Evolutionary conservation across 1,139 yeast species (phyloP).

Genomic region (Taphrina deformans): DNA sequence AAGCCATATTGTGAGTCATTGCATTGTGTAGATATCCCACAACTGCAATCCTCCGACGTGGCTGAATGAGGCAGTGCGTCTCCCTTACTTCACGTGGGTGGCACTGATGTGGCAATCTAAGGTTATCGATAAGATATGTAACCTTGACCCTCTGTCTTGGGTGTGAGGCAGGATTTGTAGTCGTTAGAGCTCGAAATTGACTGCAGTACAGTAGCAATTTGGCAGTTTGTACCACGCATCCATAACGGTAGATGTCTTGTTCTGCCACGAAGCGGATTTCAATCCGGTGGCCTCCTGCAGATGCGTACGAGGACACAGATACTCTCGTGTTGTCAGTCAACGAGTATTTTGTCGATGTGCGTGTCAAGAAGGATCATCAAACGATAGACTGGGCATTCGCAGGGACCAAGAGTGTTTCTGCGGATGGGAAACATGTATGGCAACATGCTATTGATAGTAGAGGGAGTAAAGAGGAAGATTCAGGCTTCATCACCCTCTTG

Average conservation of each 20-base stretch:
- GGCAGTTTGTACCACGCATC: too few relatives aligned
- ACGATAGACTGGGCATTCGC: conserved; percentile 18
- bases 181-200: too few relatives aligned
- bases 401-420: background rate
- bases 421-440: conserved; percentile 1
- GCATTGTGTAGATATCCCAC: too few relatives aligned
- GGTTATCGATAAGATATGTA: conserved; percentile 3
- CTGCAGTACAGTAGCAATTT: too few relatives aligned
- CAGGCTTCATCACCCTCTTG: background rate
- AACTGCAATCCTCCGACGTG: too few relatives aligned
- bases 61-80: too few relatives aligned
- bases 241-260: too few relatives aligned
- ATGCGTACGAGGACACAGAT: conserved; percentile 18
- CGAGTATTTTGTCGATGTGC: conserved; percentile 8
- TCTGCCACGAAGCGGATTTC: conserved; percentile 5
- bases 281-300: conserved; percentile 11
- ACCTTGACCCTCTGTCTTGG: too few relatives aligned
- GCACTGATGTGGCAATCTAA: background rate
- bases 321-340: conserved; percentile 9
- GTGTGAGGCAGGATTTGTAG: too few relatives aligned
- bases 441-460: conserved; percentile 3
- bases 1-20: too few relatives aligned
- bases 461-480: background rate
- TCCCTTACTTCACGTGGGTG: background rate
- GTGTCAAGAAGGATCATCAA: background rate